A percentile compares a stretch with the other conserved stretches of the same genome.
phyloP scores from a whole-genome alignment of 192 early-diverging fungal species.

The Rhizoclosmatium globosum region DNA sequence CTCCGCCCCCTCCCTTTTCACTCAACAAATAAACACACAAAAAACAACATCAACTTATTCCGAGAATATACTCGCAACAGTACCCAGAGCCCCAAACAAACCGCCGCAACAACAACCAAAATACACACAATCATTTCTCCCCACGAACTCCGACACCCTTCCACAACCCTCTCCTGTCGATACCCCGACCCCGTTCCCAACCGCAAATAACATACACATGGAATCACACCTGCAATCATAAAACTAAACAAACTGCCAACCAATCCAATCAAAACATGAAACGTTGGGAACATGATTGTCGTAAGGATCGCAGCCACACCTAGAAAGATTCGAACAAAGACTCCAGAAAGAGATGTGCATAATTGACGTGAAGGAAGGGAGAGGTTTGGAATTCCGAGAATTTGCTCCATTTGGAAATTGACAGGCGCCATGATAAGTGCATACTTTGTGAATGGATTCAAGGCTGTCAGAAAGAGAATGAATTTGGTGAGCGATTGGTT shows the following conservation, averaged over 20 bases:
- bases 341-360: background rate
- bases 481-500: conserved; percentile 56
- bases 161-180: conserved; percentile 18
- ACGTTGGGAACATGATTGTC: conserved; percentile 68
- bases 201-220: conserved; percentile 54
- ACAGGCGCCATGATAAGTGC: conserved; percentile 71
- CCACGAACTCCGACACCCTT: background rate
- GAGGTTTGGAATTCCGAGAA: conserved; percentile 18
- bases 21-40: background rate
- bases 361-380: background rate
- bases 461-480: conserved; percentile 68
- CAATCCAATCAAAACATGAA: conserved; percentile 73
- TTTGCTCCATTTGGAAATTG: conserved; percentile 42
- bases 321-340: conserved; percentile 23
- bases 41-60: background rate
- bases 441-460: conserved; percentile 79
- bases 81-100: conserved; percentile 33
- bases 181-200: conserved; percentile 42
- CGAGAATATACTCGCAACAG: conserved; percentile 19
- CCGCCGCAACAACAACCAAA: conserved; percentile 40
- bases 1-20: background rate
- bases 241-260: conserved; percentile 64
- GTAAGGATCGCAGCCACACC: conserved; percentile 4
- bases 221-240: conserved; percentile 61
- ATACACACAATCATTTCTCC: conserved; percentile 36